phyloP scores from a whole-genome alignment of 768 basidiomycete species.

The Suillus subalutaceus region DNA sequence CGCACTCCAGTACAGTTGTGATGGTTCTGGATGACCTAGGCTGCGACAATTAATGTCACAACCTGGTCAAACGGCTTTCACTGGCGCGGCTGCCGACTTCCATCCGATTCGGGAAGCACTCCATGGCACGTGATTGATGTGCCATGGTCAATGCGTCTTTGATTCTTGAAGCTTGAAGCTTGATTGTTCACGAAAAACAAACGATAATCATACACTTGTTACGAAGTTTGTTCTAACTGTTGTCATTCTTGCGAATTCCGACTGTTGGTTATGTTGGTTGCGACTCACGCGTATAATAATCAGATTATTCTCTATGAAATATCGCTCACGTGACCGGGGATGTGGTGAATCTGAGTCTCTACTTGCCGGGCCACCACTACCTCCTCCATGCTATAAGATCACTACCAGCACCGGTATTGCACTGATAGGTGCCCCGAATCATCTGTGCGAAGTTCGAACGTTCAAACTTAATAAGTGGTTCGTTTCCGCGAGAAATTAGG shows the following conservation, averaged over 20 bases:
- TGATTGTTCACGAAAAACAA: background rate
- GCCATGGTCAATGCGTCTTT: background rate
- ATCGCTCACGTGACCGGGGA: slow-evolving; percentile 3
- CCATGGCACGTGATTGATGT: background rate
- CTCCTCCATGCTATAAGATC: slow-evolving; percentile 3
- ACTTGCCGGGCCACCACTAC: background rate
- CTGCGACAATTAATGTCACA: background rate
- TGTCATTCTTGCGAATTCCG: background rate
- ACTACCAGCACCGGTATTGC: background rate
- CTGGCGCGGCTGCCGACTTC: background rate
- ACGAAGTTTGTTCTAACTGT: background rate
- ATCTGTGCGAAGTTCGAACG: background rate
- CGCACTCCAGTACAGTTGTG: background rate
- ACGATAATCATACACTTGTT: background rate
- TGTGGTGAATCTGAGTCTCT: background rate
- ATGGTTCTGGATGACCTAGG: background rate
- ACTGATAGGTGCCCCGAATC: background rate
- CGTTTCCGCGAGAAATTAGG: background rate
- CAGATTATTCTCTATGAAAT: background rate
- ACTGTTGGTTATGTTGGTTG: background rate
- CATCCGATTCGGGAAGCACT: background rate
- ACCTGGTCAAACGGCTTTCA: background rate
- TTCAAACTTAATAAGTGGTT: background rate
- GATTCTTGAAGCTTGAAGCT: background rate
- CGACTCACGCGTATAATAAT: background rate